phyloP scores from a whole-genome alignment of 1,284 basidiomycete genomes.

The Cystobasidiaceae sp. region DNA sequence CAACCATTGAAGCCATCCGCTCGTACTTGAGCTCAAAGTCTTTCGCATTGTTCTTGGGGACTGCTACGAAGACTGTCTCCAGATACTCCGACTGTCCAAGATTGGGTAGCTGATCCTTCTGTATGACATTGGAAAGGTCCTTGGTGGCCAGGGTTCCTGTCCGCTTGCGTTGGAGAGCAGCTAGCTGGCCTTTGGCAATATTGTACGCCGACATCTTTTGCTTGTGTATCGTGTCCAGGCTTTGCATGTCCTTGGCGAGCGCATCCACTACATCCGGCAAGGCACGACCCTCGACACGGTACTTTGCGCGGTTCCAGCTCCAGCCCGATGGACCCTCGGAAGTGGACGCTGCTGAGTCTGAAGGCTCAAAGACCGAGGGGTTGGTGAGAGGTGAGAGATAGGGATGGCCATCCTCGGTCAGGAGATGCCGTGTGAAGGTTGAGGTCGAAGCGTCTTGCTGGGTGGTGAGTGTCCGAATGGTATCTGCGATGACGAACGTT shows the following conservation, averaged over 20 bases:
- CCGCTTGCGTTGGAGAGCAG: conserved; percentile 92
- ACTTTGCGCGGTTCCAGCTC: conserved; percentile 41
- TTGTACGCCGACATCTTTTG: conserved; percentile 88
- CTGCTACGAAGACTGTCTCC: conserved; percentile 86
- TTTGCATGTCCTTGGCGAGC: conserved; percentile 44
- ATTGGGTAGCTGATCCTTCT: conserved; percentile 71
- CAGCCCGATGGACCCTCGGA: conserved; percentile 31
- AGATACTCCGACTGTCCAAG: conserved; percentile 77
- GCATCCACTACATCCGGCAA: conserved; percentile 38
- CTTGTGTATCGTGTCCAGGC: conserved; percentile 51
- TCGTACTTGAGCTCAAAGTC: conserved; percentile 91
- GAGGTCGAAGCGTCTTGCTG: conserved; percentile 9
- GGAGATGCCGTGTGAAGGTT: conserved; percentile 50
- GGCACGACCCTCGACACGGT: conserved; percentile 34
- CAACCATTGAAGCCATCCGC: conserved; percentile 79
- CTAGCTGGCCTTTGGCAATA: conserved; percentile 83
- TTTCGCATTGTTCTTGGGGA: conserved; percentile 78
- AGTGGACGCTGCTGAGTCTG: not conserved
- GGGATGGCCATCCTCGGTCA: conserved; percentile 41
- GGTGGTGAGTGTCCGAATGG: conserved; percentile 23
- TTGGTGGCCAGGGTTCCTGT: conserved; percentile 87
- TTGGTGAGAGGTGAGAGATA: conserved; percentile 38
- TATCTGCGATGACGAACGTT: no score
- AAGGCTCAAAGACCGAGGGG: not conserved
- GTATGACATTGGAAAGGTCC: conserved; percentile 79